Evolutionary conservation across 179 eudicot genomes (phyloP), one percentile per base, ranked within the genome.

Genomic region (Silene noctiflora): DNA sequence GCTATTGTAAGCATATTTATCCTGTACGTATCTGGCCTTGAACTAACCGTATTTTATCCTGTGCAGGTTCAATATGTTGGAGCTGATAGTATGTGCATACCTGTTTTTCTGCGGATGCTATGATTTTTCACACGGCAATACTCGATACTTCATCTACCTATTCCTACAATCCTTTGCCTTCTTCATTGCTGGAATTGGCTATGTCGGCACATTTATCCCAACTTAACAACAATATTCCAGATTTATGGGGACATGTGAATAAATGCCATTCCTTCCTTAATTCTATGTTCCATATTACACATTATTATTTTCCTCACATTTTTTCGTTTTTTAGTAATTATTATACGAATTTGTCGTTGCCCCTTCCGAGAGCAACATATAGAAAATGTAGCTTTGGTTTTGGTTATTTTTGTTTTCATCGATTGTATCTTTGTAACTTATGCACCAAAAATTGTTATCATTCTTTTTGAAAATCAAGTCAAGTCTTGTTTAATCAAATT

Each of bases 61-160:
- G 19, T 22, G 77, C 86, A 92, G 97, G 25, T 13, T 85, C 4
- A 83, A 80, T 68, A 8, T 83, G 29, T 58, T 84, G 4, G 97
- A 92, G 82, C 72, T 92, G 22, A 53, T 80, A 7, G 88, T 83
- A 12, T 92, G 89, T 4, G 76, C 74, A 17, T 92, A 84, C 67
- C 91, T 92, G 24, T 86, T 92, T 75, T 64, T 83, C 19, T 86
- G 90, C 64, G 97, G 91, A 70, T 90, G 89, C 82, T 92, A 90
- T 51, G 97, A 86, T 73, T 42, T 76, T 42, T 53, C 81, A 4
- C 84, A 48, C 58, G 91, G 93, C 8, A 87, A 78, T 56, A 89
- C 84, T 76, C 82, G 75, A 71, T 92, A 89, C 79, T 92, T 84
- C 85, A 75, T 92, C 13, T 92, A 85, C 86, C 82, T 92, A 21